Base-by-base conservation (phyloP, 2,329 filamentous ascomycete species). In the Sclerotinia glacialis region DNA sequence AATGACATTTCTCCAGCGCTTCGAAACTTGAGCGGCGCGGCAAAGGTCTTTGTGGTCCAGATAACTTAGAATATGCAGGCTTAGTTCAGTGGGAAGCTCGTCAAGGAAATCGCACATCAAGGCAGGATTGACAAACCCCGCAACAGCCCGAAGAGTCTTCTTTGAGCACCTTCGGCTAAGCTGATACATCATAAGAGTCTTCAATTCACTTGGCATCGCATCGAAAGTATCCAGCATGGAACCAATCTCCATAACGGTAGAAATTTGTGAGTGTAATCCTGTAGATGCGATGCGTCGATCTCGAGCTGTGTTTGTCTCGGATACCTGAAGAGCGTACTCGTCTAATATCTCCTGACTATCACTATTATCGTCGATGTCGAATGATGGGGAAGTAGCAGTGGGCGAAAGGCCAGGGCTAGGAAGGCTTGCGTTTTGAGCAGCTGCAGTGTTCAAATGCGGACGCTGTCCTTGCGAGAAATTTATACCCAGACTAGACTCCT, bases 141-240 rank as follows among this genome's bases (percentile, higher is more conserved):
- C 93, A 65, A 99, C 89, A 65, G 96, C 89, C 74, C 95, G 92
- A 6, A 99, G 82, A 0, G 93, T 97, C 52, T 92, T 89, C 71
- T 96, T 90, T 7, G 92, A 87, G 75, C 93, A 98, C 56, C 95
- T 86, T 66, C 92, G 89, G 34, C 99, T 84, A 65, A 99, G 87
- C 76, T 99, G 94, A 76, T 96, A 98, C 88, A 99, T 96, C 79
- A 99, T 89, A 76, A 96, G 96, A 0, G 90, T 91, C 79, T 99
- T 95, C 85, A 99, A 88, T 73, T 95, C 90, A 54, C 91, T 87
- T 2, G 94, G 93, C 83, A 99, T 90, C 8, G 90, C 86, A 76
- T 98, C 94, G 73, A 98, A 99, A 2, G 89, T 88, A 72, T 97
- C 91, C 21, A 99, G 80, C 83, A 99, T 91, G 21, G 84, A 86